A percentile compares a stretch with the other conserved stretches of the same genome.
These are phyloP conservation scores for Talaromyces sp. DNA, from an alignment of 2,329 filamentous ascomycete genomes.

Conservation along the genomic window DNA sequence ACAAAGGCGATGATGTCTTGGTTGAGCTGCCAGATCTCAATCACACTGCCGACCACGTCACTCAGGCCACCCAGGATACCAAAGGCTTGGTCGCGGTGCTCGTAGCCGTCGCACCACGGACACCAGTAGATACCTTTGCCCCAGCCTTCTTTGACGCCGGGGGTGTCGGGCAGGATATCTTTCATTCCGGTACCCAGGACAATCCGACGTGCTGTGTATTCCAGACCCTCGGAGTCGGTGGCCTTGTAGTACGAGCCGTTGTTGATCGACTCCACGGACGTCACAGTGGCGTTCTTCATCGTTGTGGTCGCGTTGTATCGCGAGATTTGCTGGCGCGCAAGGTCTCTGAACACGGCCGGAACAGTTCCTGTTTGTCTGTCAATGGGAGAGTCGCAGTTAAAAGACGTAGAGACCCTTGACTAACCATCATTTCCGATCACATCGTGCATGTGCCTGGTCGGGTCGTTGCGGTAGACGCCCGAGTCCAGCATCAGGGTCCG, in stretches of 20 bases:
- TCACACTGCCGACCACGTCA: constrained; percentile 41
- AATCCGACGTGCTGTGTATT: constrained; percentile 49
- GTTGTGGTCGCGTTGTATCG: constrained; percentile 43
- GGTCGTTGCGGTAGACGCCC: constrained; percentile 52
- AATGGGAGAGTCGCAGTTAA: background rate
- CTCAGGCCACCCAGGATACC: constrained; percentile 48
- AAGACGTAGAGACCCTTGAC: background rate
- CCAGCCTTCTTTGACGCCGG: constrained; percentile 52
- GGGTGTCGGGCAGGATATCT: constrained; percentile 52
- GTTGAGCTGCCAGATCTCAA: constrained; percentile 54
- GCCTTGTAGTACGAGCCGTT: constrained; percentile 46
- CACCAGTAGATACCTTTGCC: constrained; percentile 60
- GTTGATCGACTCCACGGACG: constrained; percentile 22
- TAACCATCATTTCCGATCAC: constrained; percentile 56
- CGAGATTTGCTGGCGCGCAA: constrained; percentile 50
- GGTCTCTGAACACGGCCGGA: constrained; percentile 50
- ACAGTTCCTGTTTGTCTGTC: constrained; percentile 43
- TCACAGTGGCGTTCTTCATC: constrained; percentile 51
- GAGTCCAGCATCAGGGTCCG: constrained; percentile 55
- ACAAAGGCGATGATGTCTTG: constrained; percentile 53
- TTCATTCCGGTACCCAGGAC: constrained; percentile 55
- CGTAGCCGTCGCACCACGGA: constrained; percentile 60
- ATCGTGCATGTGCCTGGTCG: constrained; percentile 58
- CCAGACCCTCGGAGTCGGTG: constrained; percentile 27
- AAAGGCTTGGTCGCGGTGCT: constrained; percentile 55